These are phyloP conservation scores for Daldinia concentrica DNA, from an alignment of 495 filamentous ascomycete species.

Conservation along the genomic window DNA sequence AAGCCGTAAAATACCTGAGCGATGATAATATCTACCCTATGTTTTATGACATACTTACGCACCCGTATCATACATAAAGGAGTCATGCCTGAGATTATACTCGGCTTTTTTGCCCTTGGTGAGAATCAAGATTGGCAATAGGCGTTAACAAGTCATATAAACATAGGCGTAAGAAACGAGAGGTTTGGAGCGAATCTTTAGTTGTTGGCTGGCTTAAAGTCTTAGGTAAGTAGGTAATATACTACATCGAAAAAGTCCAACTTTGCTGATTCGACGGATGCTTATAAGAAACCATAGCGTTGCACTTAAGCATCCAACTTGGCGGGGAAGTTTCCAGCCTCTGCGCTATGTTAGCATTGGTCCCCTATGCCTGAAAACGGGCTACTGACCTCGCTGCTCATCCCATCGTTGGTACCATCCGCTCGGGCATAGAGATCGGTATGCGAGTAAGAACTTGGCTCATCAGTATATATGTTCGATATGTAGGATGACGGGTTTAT, in stretches of 20 bases:
- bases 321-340: slow-evolving; percentile 90
- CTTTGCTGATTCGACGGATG: slow-evolving; percentile 21
- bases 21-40: background rate
- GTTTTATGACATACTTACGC: background rate
- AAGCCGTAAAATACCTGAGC: background rate
- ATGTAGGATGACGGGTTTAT: background rate
- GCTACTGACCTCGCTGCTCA: slow-evolving; percentile 86
- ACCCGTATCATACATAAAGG: background rate
- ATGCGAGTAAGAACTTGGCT: slow-evolving; percentile 89
- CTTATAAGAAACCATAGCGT: slow-evolving; percentile 47
- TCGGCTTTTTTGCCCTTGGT: background rate
- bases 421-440: slow-evolving; percentile 95
- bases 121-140: background rate
- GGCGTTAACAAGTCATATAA: slow-evolving; percentile 9
- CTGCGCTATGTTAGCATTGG: slow-evolving; percentile 58
- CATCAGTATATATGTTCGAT: slow-evolving; percentile 32
- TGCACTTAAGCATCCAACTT: slow-evolving; percentile 62
- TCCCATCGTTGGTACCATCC: slow-evolving; percentile 97
- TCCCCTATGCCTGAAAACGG: slow-evolving; percentile 2
- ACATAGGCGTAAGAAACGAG: background rate
- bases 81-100: background rate
- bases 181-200: slow-evolving; percentile 25
- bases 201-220: slow-evolving; percentile 35
- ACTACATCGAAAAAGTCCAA: slow-evolving; percentile 42
- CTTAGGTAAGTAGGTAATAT: slow-evolving; percentile 39